These are phyloP conservation scores for Darksidea phi DNA, from an alignment of 495 filamentous ascomycete species.

Conservation along the genomic window DNA sequence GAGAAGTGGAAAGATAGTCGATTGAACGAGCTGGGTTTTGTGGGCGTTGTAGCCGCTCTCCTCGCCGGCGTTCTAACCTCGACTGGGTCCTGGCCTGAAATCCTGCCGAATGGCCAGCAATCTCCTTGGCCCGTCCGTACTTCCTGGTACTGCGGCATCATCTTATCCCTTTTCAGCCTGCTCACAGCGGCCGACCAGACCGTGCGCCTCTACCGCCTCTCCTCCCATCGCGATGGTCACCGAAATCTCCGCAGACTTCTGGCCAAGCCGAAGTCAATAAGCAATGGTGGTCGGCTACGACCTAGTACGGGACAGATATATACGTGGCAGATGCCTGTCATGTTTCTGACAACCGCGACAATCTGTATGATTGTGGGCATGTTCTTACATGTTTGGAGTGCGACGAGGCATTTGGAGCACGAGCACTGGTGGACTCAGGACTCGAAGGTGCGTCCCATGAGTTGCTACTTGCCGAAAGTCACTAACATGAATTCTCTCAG, in stretches of 20 bases:
- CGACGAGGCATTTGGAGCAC: constrained; percentile 7
- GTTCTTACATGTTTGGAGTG: constrained; percentile 37
- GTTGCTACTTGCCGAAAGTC: background rate
- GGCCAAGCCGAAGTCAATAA: constrained; percentile 1
- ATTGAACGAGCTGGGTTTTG: constrained; percentile 37
- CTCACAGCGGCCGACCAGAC: constrained; percentile 37
- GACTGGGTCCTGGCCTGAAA: constrained; percentile 39
- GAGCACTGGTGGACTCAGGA: constrained; percentile 23
- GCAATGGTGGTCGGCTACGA: constrained; percentile 5
- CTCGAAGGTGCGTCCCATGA: constrained; percentile 5
- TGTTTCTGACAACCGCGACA: constrained; percentile 34
- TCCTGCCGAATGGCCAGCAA: constrained; percentile 27
- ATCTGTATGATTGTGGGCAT: constrained; percentile 37
- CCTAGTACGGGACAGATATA: constrained; percentile 31
- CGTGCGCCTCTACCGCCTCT: constrained; percentile 38
- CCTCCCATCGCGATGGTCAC: constrained; percentile 30
- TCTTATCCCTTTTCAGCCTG: constrained; percentile 35
- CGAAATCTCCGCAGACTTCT: constrained; percentile 32
- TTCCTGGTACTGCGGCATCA: constrained; percentile 37
- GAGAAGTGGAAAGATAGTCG: constrained; percentile 35
- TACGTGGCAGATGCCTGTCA: constrained; percentile 38
- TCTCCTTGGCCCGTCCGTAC: constrained; percentile 36
- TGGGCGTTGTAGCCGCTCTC: constrained; percentile 38
- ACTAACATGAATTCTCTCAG: constrained; percentile 3
- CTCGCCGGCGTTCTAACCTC: constrained; percentile 36